A percentile compares a stretch with the other conserved stretches of the same genome.
phyloP scores from a whole-genome alignment of 2,329 filamentous ascomycete species.

The Penicillium griseofulvum region DNA sequence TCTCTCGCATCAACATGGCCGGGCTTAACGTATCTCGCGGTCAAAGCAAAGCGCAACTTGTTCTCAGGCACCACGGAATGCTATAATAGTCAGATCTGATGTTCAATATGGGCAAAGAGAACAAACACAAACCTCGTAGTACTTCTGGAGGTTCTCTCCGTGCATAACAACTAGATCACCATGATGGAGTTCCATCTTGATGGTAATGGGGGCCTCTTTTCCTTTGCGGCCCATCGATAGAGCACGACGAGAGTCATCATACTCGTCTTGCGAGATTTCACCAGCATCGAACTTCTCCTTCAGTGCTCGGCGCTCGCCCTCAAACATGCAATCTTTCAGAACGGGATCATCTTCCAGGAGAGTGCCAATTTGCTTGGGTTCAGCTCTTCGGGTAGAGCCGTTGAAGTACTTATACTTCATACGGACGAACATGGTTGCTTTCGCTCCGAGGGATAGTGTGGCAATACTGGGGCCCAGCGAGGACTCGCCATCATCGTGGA shows the following conservation, averaged over 20 bases:
- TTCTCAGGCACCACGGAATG: conserved; percentile 33
- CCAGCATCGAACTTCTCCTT: conserved; percentile 19
- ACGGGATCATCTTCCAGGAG: conserved; percentile 31
- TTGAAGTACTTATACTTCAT: conserved; percentile 53
- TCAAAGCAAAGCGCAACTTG: conserved; percentile 37
- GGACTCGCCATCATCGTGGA: conserved; percentile 59
- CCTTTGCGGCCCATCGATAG: conserved; percentile 25
- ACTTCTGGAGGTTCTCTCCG: conserved; percentile 54
- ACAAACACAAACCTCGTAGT: conserved; percentile 46
- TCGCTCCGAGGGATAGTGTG: conserved; percentile 53
- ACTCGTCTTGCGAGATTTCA: conserved; percentile 19
- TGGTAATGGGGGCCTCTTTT: conserved; percentile 29
- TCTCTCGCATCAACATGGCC: conserved; percentile 23
- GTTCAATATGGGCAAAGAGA: background rate
- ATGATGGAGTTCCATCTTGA: conserved; percentile 52
- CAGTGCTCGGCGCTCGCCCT: conserved; percentile 23
- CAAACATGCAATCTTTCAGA: conserved; percentile 30
- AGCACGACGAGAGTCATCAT: conserved; percentile 25
- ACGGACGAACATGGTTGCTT: conserved; percentile 53
- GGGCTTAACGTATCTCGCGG: conserved; percentile 34
- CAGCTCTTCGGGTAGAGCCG: conserved; percentile 23
- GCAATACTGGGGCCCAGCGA: conserved; percentile 57
- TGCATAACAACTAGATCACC: conserved; percentile 61
- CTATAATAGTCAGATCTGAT: conserved; percentile 16
- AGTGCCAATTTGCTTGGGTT: background rate